Evolutionary conservation across 371 early-diverging fungal genomes (phyloP).

Genomic region (Nosema muscidifuracis): DNA sequence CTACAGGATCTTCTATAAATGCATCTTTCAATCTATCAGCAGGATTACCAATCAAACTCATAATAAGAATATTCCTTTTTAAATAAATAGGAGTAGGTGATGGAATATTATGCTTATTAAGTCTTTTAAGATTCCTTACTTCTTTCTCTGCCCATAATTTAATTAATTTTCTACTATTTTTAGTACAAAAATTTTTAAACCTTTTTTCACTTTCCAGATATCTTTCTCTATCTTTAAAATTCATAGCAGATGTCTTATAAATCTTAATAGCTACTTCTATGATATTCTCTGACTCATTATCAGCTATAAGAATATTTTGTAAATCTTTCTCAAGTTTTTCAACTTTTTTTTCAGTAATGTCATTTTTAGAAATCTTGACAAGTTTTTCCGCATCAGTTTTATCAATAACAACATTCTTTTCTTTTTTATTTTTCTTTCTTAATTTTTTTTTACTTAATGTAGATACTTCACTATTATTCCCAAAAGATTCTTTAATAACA

Average conservation of each 20-base stretch:
- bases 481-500: background rate
- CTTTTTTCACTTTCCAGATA: constrained; percentile 93
- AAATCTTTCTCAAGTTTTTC: background rate
- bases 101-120: constrained; percentile 78
- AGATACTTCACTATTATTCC: background rate
- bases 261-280: constrained; percentile 86
- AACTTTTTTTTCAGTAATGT: background rate
- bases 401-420: background rate
- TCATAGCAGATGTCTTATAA: constrained; percentile 93
- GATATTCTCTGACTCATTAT: constrained; percentile 65
- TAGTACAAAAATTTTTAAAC: constrained; percentile 84
- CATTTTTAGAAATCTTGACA: background rate
- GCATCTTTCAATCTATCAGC: constrained; percentile 88
- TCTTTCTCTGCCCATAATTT: constrained; percentile 99
- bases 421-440: background rate
- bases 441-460: background rate
- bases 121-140: constrained; percentile 87
- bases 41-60: constrained; percentile 85
- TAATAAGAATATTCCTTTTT: constrained; percentile 86
- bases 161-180: constrained; percentile 96
- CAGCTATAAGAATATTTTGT: too few species aligned
- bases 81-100: constrained; percentile 85
- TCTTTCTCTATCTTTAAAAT: constrained; percentile 92
- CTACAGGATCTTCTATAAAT: constrained; percentile 66
- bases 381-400: background rate